Percentiles rank a stretch among this genome's conserved stretches.
Conservation (phyloP, 169 alveolate species). For the Cryptosporidium bovis region DNA sequence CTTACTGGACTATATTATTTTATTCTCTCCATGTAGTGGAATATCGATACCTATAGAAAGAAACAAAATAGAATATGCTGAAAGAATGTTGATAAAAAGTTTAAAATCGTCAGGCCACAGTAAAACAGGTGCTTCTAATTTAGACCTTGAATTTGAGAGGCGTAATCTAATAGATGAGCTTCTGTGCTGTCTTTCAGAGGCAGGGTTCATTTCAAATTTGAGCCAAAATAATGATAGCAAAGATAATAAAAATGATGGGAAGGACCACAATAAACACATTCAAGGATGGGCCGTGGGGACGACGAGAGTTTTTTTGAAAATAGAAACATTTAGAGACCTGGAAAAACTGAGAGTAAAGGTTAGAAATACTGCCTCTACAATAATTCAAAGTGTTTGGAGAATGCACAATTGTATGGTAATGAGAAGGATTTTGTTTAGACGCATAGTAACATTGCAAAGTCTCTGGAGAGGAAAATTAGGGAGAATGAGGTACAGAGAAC, state of each 20-base stretch:
- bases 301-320: conserved; percentile 45
- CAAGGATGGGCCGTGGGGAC: conserved; percentile 59
- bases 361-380: conserved; percentile 75
- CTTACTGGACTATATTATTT: conserved; percentile 84
- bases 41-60: not conserved
- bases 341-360: conserved; percentile 48
- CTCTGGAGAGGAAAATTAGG: conserved; percentile 55
- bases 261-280: too few species aligned
- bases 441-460: conserved; percentile 37
- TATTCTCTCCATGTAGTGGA: conserved; percentile 75
- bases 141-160: not conserved
- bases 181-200: not conserved
- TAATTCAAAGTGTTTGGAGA: conserved; percentile 77
- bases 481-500: conserved; percentile 7
- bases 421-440: not conserved
- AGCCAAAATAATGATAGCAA: not conserved
- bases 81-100: not conserved
- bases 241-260: too few species aligned
- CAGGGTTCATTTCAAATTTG: not conserved
- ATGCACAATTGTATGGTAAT: conserved; percentile 7
- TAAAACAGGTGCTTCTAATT: too few species aligned
- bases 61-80: conserved; percentile 10
- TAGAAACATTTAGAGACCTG: conserved; percentile 36
- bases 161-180: conserved; percentile 15
- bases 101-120: not conserved